Conservation (phyloP, 352 stramenopile genomes). For the Pythium brachiatum region DNA sequence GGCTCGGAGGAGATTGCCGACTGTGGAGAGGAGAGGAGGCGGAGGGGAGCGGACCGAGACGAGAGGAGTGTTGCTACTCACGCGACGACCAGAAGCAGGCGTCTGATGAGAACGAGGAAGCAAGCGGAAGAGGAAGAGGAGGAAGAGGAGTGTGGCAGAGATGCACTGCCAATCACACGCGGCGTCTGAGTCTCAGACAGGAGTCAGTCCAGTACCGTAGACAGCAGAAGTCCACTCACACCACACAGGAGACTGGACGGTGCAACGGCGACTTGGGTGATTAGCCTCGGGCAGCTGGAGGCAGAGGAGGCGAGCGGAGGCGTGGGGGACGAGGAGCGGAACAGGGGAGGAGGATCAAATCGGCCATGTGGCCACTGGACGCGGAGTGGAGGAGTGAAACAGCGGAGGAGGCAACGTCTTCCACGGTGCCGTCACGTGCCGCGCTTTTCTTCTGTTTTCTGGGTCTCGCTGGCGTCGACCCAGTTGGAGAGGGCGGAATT, state of each 20-base stretch:
- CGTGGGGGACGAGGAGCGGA: not conserved
- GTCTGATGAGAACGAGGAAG: slow-evolving; percentile 8
- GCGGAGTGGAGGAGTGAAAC: not conserved
- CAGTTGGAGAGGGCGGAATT: not conserved
- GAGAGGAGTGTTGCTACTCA: not conserved
- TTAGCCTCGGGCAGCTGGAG: slow-evolving; percentile 17
- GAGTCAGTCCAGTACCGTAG: slow-evolving; percentile 13
- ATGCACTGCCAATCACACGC: slow-evolving; percentile 18
- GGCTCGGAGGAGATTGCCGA: slow-evolving; percentile 16
- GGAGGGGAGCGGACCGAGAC: not conserved
- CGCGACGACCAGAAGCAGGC: not conserved
- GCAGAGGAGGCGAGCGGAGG: not conserved
- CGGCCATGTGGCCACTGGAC: slow-evolving; percentile 7
- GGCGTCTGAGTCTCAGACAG: slow-evolving; percentile 12
- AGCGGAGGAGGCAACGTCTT: slow-evolving; percentile 1
- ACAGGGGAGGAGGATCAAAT: slow-evolving; percentile 7
- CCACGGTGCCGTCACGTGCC: slow-evolving; percentile 3
- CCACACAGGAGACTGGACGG: slow-evolving; percentile 3
- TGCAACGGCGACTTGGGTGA: slow-evolving; percentile 1
- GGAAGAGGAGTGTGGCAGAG: slow-evolving; percentile 10
- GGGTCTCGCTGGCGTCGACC: not conserved
- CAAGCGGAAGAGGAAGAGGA: slow-evolving; percentile 1
- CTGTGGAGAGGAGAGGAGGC: slow-evolving; percentile 6
- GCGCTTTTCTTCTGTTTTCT: slow-evolving; percentile 12
- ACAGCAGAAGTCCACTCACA: not conserved